Evolutionary conservation across 202 grass and related monocot species (phyloP), one percentile per base, ranked within the genome.

Genomic region (Panicum hallii): DNA sequence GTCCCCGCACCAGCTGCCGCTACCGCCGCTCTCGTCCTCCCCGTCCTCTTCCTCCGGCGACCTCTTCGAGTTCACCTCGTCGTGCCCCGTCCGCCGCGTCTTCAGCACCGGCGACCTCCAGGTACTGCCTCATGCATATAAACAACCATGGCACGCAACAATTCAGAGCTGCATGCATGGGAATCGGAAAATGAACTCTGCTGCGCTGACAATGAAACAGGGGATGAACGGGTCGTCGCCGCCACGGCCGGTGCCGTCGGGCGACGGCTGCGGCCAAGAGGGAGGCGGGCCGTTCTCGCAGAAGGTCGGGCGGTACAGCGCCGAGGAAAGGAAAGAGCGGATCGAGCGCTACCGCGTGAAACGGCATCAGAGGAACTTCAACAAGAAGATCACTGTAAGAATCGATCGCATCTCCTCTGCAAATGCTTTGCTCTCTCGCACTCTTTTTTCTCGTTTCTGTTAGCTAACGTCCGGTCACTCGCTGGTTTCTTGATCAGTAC

Each of bases 81-180:
- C 87, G 0, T 72, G 82, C 48, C 83, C 92, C 8, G 81, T 97
- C 16, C 89, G 97, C 75, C 90, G 92, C 20, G 92, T 93, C 80
- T 90, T 87, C 48, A 99, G 97, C 90, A 90, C 94, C 16, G 97
- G 94, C 42, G 94, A 99, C 49, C 92, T 99, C 77, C 94, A 97
- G 90, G 97, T 94, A 84, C 49, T 4, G 20, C 30, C 4, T 4
- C 41, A 7, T 62, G 43, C 3, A 38, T 38, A 2, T 38, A 38
- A 38, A 38, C 36, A 38, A 38, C 36, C 36, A 38, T 38, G 36
- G 36, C 36, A 38, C 36, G 34, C 34, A 34, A 38, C 3, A 38
- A 38, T 38, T 38, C 36, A 38, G 36, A 4, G 36, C 36, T 38
- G 36, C 36, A 38, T 38, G 36, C 36, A 32, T 26, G 72, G 6